Base-by-base conservation (phyloP, 2,329 filamentous ascomycete genomes). In the Diaporthe amygdali region DNA sequence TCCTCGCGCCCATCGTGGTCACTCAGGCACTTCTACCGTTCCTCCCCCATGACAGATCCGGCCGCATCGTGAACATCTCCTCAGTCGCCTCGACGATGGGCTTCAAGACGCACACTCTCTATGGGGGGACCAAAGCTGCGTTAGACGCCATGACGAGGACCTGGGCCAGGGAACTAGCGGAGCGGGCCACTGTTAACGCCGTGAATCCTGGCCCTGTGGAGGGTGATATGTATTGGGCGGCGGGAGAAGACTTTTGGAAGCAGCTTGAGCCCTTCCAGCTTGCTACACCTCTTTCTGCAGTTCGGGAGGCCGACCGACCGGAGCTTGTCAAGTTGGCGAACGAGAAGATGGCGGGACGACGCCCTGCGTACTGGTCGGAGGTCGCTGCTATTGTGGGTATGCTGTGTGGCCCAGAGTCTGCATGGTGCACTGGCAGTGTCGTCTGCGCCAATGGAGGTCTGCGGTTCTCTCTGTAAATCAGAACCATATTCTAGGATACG, bases 1-100 rank as follows among this genome's bases (percentile, higher is more conserved):
- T 93, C 7, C 70, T 70, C 14, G 73, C 70, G 7, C 72, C 71
- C 1, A 44, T 77, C 49, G 74, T 78, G 32, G 71, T 79, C 20
- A 78, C 75, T 2, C 71, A 79, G 56, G 76, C 76, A 1, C 74
- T 74, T 9, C 49, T 75, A 0, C 76, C 76, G 0, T 68, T 76
- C 61, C 68, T 80, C 8, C 66, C 70, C 14, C 30, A 30, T 82
- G 70, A 75, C 6, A 27, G 71, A 6, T 72, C 74, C 2, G 76
- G 78, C 8, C 76, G 79, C 20, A 74, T 80, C 37, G 74, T 80
- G 9, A 75, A 76, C 63, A 72, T 80, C 12, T 78, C 77, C 15
- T 78, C 75, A 5, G 74, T 71, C 51, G 76, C 72, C 46, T 76
- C 78, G n/a, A 74, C 72, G 34, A 71, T 76, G 54, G 78, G 77